Base-by-base conservation (phyloP, 345 rosid genomes). In the Eucalyptus fibrosa region DNA sequence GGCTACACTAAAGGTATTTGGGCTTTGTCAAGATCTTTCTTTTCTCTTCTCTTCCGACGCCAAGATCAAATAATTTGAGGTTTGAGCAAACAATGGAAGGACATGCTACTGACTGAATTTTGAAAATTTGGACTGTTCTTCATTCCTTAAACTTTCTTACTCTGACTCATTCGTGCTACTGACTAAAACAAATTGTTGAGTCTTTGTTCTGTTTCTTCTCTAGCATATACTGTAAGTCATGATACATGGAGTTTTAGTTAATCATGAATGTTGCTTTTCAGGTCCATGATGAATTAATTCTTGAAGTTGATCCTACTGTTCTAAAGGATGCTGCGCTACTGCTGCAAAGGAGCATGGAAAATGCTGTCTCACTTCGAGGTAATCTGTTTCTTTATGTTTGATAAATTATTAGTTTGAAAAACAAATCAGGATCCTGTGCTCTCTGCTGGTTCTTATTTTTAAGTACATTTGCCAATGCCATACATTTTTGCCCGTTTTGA, bases 241-340 rank as follows among this genome's bases (percentile, higher is more conserved):
- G 60, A 44, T 44, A 40, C 37, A 37, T 59, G 13, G n/a, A 26
- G 7, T 17, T 50, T 30, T 89, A 40, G 42, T 83, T 37, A 88
- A 4, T 34, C 53, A 50, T 37, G 86, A 62, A 53, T 47, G 37
- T 77, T 89, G 50, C 51, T 88, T 51, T 87, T 34, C 89, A 97
- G 99, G 97, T 98, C 72, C 98, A 98, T 93, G 99, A 98, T 92
- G 98, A 98, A 91, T 93, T 98, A 90, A 96, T 98, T 15, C 92
- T 98, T 90, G 99, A 97, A 94, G 96, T 94, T 53, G 98, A 98
- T 91, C 96, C 97, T 12, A 89, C 88, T 47, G 94, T 94, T 94
- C 88, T 94, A 87, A 95, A 95, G 90, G 97, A 97, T 94, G 99
- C 97, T 92, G 97, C 95, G 51, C 88, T 65, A 50, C 89, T 98